Conservation (phyloP, 2,329 filamentous ascomycete genomes). For the Lecanosticta acicola region DNA sequence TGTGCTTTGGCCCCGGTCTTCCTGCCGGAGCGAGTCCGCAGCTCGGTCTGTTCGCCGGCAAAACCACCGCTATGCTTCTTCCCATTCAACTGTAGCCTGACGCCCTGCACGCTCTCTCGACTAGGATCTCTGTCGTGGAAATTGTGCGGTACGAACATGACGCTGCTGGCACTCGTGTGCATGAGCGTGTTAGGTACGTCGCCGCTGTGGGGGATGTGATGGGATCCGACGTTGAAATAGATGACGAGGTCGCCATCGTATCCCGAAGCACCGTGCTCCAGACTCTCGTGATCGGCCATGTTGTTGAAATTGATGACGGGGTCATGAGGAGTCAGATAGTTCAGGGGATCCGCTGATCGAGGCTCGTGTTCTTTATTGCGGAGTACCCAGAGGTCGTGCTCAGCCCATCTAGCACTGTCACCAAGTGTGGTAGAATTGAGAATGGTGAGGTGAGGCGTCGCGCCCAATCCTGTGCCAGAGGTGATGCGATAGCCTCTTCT, state of each 20-base stretch:
- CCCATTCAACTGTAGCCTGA: conserved; percentile 27
- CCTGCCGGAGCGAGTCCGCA: background rate
- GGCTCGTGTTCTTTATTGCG: conserved; percentile 51
- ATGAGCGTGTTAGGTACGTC: conserved; percentile 32
- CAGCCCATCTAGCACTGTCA: conserved; percentile 46
- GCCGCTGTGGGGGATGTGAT: conserved; percentile 40
- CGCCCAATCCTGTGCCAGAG: conserved; percentile 31
- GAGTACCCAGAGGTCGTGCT: conserved; percentile 48
- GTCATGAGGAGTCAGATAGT: conserved; percentile 42
- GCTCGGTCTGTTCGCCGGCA: conserved; percentile 12
- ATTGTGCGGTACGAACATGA: conserved; percentile 33
- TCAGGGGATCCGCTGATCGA: conserved; percentile 41
- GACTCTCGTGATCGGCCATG: conserved; percentile 46
- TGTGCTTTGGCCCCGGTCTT: conserved; percentile 16
- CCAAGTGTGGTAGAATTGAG: conserved; percentile 44
- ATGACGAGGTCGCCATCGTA: conserved; percentile 36
- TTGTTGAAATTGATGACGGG: conserved; percentile 49
- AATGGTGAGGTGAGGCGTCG: conserved; percentile 44
- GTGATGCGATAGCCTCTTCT: conserved; percentile 42
- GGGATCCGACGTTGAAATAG: conserved; percentile 50
- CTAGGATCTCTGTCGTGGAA: conserved; percentile 28
- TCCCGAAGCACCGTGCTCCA: conserved; percentile 34
- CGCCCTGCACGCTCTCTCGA: conserved; percentile 27
- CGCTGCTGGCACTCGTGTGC: conserved; percentile 26
- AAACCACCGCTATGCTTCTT: conserved; percentile 23